Conservation (phyloP, 1,284 basidiomycete species). For the Meripilus lineatus region DNA sequence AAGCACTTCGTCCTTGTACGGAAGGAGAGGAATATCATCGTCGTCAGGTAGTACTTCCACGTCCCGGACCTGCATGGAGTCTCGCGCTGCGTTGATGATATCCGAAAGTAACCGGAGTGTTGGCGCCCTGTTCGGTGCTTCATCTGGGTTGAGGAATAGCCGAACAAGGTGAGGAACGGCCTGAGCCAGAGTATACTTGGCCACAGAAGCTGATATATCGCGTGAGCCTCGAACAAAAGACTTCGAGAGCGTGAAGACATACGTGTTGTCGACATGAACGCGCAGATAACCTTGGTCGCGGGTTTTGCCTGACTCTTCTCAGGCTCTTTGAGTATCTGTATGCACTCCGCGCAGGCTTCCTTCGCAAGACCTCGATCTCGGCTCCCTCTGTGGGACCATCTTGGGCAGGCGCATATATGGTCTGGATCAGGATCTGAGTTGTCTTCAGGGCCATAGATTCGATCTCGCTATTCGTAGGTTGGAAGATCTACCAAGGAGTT, state of each 20-base stretch:
- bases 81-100: slow-evolving; percentile 48
- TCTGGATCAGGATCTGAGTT: slow-evolving; percentile 65
- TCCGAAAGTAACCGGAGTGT: slow-evolving; percentile 61
- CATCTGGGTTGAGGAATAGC: slow-evolving; percentile 75
- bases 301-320: slow-evolving; percentile 89
- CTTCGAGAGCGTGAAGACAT: slow-evolving; percentile 25
- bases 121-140: slow-evolving; percentile 70
- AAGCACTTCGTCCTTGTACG: slow-evolving; percentile 75
- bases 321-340: slow-evolving; percentile 76
- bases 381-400: slow-evolving; percentile 26
- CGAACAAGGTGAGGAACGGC: slow-evolving; percentile 70
- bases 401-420: slow-evolving; percentile 53
- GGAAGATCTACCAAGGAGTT: slow-evolving; percentile 65
- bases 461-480: slow-evolving; percentile 75
- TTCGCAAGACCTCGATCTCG: slow-evolving; percentile 56
- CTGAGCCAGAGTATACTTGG: slow-evolving; percentile 61
- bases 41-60: slow-evolving; percentile 18
- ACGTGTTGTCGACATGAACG: slow-evolving; percentile 76
- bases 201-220: slow-evolving; percentile 55
- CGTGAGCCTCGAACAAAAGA: slow-evolving; percentile 1
- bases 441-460: slow-evolving; percentile 71
- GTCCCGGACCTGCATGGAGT: slow-evolving; percentile 29
- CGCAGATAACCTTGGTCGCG: slow-evolving; percentile 77
- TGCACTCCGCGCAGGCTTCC: slow-evolving; percentile 76
- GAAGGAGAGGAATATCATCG: slow-evolving; percentile 43